Base-by-base conservation (phyloP, 441 rosid genomes). In the Erodium moschatum region DNA sequence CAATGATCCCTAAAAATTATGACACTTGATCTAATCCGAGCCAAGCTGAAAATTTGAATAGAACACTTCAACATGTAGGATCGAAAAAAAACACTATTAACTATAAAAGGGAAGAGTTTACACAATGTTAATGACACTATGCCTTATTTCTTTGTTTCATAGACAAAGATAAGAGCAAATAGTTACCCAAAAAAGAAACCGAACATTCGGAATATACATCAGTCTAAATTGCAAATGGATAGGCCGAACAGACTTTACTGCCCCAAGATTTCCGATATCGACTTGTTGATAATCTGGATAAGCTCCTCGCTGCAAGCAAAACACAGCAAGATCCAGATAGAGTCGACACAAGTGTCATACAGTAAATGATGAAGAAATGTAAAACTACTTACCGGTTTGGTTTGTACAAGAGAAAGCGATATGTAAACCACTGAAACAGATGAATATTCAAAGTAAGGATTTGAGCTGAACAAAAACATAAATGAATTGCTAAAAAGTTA, bases 321-420 rank as follows among this genome's bases (percentile, higher is more conserved):
- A 40, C 46, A 40, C 2, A 40, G 46, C 46, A 40, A 40, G 46
- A 40, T 40, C 46, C 46, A 33, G 46, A 40, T 8, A 8, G 12
- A 40, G 46, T 40, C 46, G 12, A 8, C 2, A 7, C 46, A 40
- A 40, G 46, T 35, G 46, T 7, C 11, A 40, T 40, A 24, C 27
- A 24, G 4, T 33, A 33, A 33, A 33, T 33, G 19, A 69, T 65
- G 54, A 19, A 63, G 20, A n/a, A 67, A 19, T 8, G 54, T 64
- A 10, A 40, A 69, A 58, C 27, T 63, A 74, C 85, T 73, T 73
- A 89, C 98, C 96, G 80, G 40, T 85, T 82, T n/a, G 98, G 98
- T 78, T 87, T 87, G 89, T 87, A 87, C 75, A 90, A 75, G 72
- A 93, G 96, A 80, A 87, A 93, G 63, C 96, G 92, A 73, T 93